Percentiles rank a stretch among this genome's conserved stretches.
These are phyloP conservation scores for Penicillium sp. DNA, from an alignment of 2,329 filamentous ascomycete species.

Conservation along the genomic window DNA sequence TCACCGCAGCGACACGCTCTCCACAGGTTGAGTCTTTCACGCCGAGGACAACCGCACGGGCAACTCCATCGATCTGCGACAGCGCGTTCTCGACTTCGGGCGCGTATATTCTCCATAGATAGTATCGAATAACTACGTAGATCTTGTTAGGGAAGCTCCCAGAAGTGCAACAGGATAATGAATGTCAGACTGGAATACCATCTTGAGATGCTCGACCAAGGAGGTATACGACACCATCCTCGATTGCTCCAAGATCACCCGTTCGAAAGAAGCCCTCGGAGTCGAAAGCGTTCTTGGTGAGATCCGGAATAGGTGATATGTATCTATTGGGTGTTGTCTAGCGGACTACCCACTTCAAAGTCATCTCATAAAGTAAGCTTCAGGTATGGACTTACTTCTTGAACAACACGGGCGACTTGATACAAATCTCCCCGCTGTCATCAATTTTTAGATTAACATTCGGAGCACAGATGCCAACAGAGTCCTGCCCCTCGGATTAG, in stretches of 20 bases:
- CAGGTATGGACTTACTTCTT: background rate
- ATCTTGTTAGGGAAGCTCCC: background rate
- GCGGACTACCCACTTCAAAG: background rate
- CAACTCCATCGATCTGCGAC: background rate
- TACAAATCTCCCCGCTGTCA: background rate
- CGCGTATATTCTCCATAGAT: background rate
- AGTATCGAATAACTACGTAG: background rate
- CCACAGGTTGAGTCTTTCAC: background rate
- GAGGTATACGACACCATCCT: background rate
- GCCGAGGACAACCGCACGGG: background rate
- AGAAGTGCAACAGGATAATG: background rate
- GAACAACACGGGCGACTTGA: slow-evolving; percentile 2
- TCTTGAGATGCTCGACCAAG: background rate
- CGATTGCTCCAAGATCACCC: background rate
- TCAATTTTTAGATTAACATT: background rate
- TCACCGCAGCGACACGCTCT: background rate
- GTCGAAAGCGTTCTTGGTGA: background rate
- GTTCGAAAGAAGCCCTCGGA: background rate
- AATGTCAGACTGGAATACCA: background rate
- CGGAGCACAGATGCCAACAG: background rate
- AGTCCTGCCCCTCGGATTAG: background rate
- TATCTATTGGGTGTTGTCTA: background rate
- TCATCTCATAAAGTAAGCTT: no score
- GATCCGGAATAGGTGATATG: background rate
- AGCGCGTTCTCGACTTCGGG: background rate